Evolutionary conservation across 2,329 filamentous ascomycete species (phyloP).

Genomic region (Lasiodiplodia gonubiensis): DNA sequence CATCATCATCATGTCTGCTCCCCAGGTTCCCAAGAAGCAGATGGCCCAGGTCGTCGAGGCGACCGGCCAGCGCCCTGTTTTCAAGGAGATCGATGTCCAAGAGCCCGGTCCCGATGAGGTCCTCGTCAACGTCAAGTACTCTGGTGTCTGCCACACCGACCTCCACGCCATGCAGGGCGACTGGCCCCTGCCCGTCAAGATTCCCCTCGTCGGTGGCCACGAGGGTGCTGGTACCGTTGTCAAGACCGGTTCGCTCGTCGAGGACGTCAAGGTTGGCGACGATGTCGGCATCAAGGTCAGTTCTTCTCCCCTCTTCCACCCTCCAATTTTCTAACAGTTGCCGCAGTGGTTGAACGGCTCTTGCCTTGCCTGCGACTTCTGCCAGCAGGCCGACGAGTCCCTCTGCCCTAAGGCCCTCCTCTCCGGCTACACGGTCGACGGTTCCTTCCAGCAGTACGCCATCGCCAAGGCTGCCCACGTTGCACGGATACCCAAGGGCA

Average conservation of each 20-base stretch:
- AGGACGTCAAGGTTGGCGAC: slow-evolving; percentile 80
- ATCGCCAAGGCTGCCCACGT: slow-evolving; percentile 87
- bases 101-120: slow-evolving; percentile 88
- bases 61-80: slow-evolving; percentile 71
- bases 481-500: slow-evolving; percentile 78
- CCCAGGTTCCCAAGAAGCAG: slow-evolving; percentile 76
- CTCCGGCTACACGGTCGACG: slow-evolving; percentile 92
- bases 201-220: slow-evolving; percentile 83
- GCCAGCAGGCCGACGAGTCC: slow-evolving; percentile 75
- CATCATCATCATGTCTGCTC: slow-evolving; percentile 47
- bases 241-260: slow-evolving; percentile 75
- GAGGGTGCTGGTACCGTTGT: slow-evolving; percentile 84
- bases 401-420: slow-evolving; percentile 77
- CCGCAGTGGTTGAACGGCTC: slow-evolving; percentile 83
- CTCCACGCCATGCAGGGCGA: slow-evolving; percentile 83
- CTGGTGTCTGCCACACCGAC: slow-evolving; percentile 90
- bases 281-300: slow-evolving; percentile 75
- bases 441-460: slow-evolving; percentile 90
- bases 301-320: neutral
- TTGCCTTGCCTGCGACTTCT: slow-evolving; percentile 84
- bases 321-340: slow-evolving; percentile 28
- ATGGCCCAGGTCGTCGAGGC: slow-evolving; percentile 91
- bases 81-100: slow-evolving; percentile 82
- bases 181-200: slow-evolving; percentile 83
- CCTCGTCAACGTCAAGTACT: slow-evolving; percentile 88